phyloP scores from a whole-genome alignment of 2,329 filamentous ascomycete species.

The Pseudogymnoascus sp. region DNA sequence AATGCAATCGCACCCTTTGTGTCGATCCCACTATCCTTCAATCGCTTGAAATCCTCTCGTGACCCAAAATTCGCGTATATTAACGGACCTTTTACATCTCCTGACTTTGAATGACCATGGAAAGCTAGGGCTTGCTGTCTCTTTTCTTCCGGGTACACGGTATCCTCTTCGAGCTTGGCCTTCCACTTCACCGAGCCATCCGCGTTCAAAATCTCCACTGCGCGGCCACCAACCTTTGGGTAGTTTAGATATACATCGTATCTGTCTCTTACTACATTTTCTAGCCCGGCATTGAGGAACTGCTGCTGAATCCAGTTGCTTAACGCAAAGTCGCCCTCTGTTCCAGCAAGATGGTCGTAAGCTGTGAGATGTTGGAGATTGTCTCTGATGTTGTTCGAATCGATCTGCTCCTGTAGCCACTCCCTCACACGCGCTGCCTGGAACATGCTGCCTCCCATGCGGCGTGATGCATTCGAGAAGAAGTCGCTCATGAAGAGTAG shows the following conservation, averaged over 20 bases:
- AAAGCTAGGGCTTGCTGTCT: slow-evolving; percentile 69
- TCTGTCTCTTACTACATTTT: slow-evolving; percentile 67
- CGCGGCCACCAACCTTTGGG: slow-evolving; percentile 65
- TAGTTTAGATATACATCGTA: slow-evolving; percentile 92
- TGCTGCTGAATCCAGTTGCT: slow-evolving; percentile 76
- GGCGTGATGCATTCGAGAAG: slow-evolving; percentile 57
- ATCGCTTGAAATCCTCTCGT: slow-evolving; percentile 67
- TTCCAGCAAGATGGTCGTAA: slow-evolving; percentile 89
- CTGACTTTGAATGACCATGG: slow-evolving; percentile 81
- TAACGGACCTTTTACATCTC: slow-evolving; percentile 76
- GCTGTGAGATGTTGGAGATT: slow-evolving; percentile 70
- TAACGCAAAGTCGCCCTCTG: slow-evolving; percentile 80
- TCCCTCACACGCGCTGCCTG: slow-evolving; percentile 74
- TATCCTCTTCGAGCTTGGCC: slow-evolving; percentile 75
- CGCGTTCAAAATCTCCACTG: slow-evolving; percentile 69
- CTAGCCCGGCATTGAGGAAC: slow-evolving; percentile 65
- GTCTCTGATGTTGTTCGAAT: slow-evolving; percentile 60
- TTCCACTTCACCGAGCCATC: slow-evolving; percentile 62
- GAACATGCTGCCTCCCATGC: slow-evolving; percentile 63
- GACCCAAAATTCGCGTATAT: slow-evolving; percentile 92
- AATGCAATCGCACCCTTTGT: slow-evolving; percentile 75
- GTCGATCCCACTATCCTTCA: slow-evolving; percentile 64
- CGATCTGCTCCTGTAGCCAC: slow-evolving; percentile 66
- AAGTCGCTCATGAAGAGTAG: slow-evolving; percentile 79
- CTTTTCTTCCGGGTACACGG: slow-evolving; percentile 52